Conservation (phyloP, 164 flowering plant species). For the Stephania cephalantha region DNA sequence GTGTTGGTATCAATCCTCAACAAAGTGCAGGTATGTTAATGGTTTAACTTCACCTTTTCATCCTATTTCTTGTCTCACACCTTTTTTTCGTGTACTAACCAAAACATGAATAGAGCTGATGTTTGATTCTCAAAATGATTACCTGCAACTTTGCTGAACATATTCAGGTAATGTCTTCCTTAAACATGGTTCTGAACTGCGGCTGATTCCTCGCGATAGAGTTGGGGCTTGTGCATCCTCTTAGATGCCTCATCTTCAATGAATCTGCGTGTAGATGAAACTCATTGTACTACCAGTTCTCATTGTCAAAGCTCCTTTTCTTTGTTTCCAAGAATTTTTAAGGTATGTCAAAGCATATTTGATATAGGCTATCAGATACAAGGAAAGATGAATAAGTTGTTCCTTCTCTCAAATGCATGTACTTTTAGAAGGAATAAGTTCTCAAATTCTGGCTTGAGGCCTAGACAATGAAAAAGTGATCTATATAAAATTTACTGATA, state of each 20-base stretch:
- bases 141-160: neutral
- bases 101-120: neutral
- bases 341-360: neutral
- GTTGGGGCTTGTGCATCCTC: conserved; percentile 48
- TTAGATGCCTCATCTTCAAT: neutral
- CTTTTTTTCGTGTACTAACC: neutral
- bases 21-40: conserved; percentile 79
- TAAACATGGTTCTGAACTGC: conserved; percentile 91
- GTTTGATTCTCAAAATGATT: neutral
- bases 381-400: neutral
- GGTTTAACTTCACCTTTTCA: neutral
- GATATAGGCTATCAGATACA: neutral
- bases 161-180: conserved; percentile 87
- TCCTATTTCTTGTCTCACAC: neutral
- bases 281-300: neutral
- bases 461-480: neutral
- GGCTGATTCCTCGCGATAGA: conserved; percentile 95
- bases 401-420: neutral
- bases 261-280: neutral
- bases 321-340: neutral
- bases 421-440: neutral
- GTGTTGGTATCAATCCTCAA: conserved; percentile 97
- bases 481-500: too few species aligned
- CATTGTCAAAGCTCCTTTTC: neutral
- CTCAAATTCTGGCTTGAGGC: neutral